phyloP scores from a whole-genome alignment of 176 grass and related monocot species.

The Bolboschoenus planiculmis region DNA sequence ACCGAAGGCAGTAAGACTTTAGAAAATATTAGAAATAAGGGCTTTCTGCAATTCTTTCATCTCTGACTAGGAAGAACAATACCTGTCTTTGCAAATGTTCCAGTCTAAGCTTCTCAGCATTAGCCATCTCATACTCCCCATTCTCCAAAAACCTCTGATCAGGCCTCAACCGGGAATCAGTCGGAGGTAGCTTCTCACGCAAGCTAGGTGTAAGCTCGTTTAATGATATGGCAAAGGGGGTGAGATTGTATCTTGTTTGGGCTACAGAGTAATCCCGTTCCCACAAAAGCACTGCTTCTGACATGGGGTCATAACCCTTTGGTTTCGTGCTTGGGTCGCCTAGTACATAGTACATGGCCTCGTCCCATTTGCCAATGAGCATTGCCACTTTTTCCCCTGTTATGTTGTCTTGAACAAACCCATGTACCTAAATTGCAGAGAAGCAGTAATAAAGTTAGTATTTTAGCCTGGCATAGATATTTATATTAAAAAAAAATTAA shows the following conservation, averaged over 20 bases:
- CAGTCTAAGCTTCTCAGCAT: conserved; percentile 92
- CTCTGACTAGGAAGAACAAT: background rate
- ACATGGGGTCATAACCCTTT: conserved; percentile 90
- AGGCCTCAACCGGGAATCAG: conserved; percentile 82
- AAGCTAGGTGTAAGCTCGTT: conserved; percentile 61
- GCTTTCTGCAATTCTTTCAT: background rate
- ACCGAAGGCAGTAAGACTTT: background rate
- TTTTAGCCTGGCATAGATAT: background rate
- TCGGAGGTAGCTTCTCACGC: conserved; percentile 66
- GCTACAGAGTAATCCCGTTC: conserved; percentile 68
- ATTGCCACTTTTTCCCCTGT: conserved; percentile 88
- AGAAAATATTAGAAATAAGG: background rate
- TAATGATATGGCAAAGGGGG: conserved; percentile 87
- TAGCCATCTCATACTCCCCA: conserved; percentile 97
- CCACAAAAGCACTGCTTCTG: conserved; percentile 86
- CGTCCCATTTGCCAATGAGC: conserved; percentile 96
- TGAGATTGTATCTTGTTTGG: conserved; percentile 91
- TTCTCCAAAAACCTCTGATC: conserved; percentile 96
- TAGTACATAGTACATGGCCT: conserved; percentile 95
- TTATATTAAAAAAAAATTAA: background rate
- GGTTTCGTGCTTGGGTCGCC: conserved; percentile 84
- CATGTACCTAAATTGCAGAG: conserved; percentile 58
- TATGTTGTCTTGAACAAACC: conserved; percentile 91
- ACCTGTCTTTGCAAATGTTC: conserved; percentile 98
- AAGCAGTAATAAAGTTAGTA: background rate